These are phyloP conservation scores for Isabelozyma pseudorhagii DNA, from an alignment of 805 yeast species.

Conservation along the genomic window DNA sequence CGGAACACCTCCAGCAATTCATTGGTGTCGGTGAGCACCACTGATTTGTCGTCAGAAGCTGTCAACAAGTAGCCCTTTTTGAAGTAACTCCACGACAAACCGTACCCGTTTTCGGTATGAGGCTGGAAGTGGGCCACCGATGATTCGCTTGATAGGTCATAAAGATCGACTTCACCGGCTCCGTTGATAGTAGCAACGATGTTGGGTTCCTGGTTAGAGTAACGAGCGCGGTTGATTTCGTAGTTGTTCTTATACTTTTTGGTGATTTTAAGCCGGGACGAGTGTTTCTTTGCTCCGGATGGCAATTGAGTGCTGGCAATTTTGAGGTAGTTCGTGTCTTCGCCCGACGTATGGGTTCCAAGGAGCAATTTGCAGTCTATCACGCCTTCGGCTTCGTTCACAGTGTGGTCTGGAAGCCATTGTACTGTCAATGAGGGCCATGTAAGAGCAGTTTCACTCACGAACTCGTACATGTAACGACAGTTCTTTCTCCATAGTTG, in stretches of 20 bases:
- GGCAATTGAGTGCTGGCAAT: slow-evolving; percentile 64
- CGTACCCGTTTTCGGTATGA: slow-evolving; percentile 71
- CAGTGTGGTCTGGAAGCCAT: slow-evolving; percentile 57
- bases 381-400: slow-evolving; percentile 17
- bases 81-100: slow-evolving; percentile 61
- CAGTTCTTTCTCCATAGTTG: slow-evolving; percentile 80
- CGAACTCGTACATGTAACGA: slow-evolving; percentile 78
- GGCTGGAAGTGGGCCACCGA: slow-evolving; percentile 38
- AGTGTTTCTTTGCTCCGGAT: slow-evolving; percentile 21
- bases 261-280: slow-evolving; percentile 56
- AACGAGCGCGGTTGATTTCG: slow-evolving; percentile 75
- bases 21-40: slow-evolving; percentile 58
- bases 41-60: slow-evolving; percentile 62
- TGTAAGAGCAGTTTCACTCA: slow-evolving; percentile 71
- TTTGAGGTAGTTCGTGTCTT: slow-evolving; percentile 63
- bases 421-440: slow-evolving; percentile 84
- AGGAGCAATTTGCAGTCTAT: slow-evolving; percentile 52
- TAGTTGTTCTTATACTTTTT: slow-evolving; percentile 57
- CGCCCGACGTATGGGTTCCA: slow-evolving; percentile 75
- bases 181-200: slow-evolving; percentile 68
- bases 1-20: slow-evolving; percentile 8
- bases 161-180: slow-evolving; percentile 56
- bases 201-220: slow-evolving; percentile 58
- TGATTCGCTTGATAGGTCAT: slow-evolving; percentile 31
- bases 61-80: slow-evolving; percentile 51